Percentiles rank a stretch among this genome's conserved stretches.
Conservation (phyloP, 805 yeast species). For the Pichia ethanolica region DNA sequence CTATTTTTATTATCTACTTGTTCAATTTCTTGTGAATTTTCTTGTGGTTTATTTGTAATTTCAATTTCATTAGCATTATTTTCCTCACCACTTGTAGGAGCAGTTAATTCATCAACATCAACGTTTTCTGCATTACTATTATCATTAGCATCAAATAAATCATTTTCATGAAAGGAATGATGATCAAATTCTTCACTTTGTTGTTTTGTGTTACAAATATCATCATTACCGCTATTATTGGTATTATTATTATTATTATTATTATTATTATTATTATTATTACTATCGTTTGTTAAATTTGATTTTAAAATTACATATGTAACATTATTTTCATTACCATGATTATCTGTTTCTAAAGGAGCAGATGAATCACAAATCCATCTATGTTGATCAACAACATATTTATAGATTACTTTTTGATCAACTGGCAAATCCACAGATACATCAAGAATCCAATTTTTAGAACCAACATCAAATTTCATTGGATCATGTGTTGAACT, state of each 20-base stretch:
- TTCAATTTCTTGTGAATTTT: too few relatives aligned
- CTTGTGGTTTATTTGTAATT: not conserved
- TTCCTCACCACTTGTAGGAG: constrained; percentile 9
- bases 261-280: not conserved
- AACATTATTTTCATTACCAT: constrained; percentile 23
- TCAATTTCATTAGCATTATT: not conserved
- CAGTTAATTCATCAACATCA: not conserved
- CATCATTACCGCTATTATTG: not conserved
- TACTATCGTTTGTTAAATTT: not conserved
- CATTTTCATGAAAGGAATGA: constrained; percentile 2
- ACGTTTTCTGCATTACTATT: not conserved
- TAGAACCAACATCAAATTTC: constrained; percentile 4
- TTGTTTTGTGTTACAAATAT: not conserved
- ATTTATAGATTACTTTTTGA: constrained; percentile 21
- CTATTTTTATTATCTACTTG: not conserved
- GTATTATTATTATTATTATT: not conserved
- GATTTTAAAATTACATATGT: constrained; percentile 8
- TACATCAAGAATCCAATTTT: constrained; percentile 5
- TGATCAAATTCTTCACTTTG: not conserved
- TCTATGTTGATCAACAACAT: constrained; percentile 19
- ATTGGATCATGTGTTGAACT: constrained; percentile 5
- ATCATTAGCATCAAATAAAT: not conserved
- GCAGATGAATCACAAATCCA: constrained; percentile 23
- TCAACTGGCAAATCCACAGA: not conserved
- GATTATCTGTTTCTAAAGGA: constrained; percentile 18